Evolutionary conservation across 1,284 basidiomycete genomes (phyloP).

Genomic region (Ustilago trichophora): DNA sequence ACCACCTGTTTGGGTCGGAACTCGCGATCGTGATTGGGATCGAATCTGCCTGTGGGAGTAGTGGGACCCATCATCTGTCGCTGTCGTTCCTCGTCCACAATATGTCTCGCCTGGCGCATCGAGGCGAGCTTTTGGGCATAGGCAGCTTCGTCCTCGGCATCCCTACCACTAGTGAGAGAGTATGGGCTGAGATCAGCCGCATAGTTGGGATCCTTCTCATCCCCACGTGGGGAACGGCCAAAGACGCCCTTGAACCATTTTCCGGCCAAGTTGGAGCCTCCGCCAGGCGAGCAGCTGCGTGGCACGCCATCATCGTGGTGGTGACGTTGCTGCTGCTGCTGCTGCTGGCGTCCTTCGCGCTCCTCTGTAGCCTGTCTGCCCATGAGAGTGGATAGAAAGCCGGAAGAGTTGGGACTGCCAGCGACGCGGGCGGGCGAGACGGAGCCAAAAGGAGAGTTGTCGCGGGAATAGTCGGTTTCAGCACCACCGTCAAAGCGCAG

Average conservation of each 20-base stretch:
- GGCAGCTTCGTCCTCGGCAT: constrained; percentile 52
- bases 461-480: constrained; percentile 42
- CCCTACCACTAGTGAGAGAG: constrained; percentile 6
- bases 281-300: constrained; percentile 23
- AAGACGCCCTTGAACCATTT: constrained; percentile 59
- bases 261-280: constrained; percentile 30
- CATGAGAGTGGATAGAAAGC: constrained; percentile 32
- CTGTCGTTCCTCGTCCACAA: constrained; percentile 58
- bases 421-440: constrained; percentile 28
- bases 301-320: constrained; percentile 6
- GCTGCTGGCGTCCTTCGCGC: constrained; percentile 4
- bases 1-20: constrained; percentile 26
- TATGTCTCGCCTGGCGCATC: constrained; percentile 54
- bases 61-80: constrained; percentile 26
- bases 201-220: constrained; percentile 33
- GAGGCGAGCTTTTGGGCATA: constrained; percentile 50
- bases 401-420: constrained; percentile 30
- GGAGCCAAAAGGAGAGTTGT: constrained; percentile 46
- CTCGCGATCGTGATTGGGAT: constrained; percentile 25
- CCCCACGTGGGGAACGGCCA: constrained; percentile 40
- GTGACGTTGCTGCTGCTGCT: too few species aligned
- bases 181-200: constrained; percentile 3
- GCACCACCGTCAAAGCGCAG: constrained; percentile 15
- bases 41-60: constrained; percentile 16
- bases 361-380: constrained; percentile 7